Conservation (phyloP, 1,284 basidiomycete genomes). For the Chondrostereum purpureum region DNA sequence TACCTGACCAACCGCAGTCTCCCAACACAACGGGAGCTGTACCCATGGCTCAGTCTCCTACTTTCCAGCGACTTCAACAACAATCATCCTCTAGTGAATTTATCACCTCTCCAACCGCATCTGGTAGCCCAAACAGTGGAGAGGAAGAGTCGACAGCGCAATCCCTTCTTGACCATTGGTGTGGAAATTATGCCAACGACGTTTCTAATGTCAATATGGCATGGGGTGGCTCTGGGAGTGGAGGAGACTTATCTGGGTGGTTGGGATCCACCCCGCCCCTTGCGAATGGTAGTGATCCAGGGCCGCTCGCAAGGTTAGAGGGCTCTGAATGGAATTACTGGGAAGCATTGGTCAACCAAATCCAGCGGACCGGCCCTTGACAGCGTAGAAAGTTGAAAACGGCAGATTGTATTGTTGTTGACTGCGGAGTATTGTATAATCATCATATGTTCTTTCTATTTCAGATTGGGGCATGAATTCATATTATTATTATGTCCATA, state of each 20-base stretch:
- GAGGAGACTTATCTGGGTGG: constrained; percentile 57
- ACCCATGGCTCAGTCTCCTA: constrained; percentile 41
- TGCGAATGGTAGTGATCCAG: constrained; percentile 31
- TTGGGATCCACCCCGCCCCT: constrained; percentile 32
- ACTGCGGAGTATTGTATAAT: too few relatives aligned
- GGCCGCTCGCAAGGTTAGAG: constrained; percentile 43
- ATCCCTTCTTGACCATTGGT: constrained; percentile 74
- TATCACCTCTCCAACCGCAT: constrained; percentile 44
- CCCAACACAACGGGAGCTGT: constrained; percentile 27
- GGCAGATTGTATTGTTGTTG: too few relatives aligned
- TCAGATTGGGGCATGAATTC: too few relatives aligned
- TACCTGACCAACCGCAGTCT: constrained; percentile 23
- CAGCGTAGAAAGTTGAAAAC: too few relatives aligned
- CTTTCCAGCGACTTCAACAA: constrained; percentile 59
- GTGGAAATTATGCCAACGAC: constrained; percentile 38
- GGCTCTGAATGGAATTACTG: constrained; percentile 75
- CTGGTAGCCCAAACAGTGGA: constrained; percentile 55
- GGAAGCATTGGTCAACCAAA: constrained; percentile 74
- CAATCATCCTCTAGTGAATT: constrained; percentile 31
- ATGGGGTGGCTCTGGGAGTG: constrained; percentile 55
- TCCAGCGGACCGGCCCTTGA: constrained; percentile 57
- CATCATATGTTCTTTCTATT: too few relatives aligned
- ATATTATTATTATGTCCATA: too few relatives aligned
- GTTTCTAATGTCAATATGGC: constrained; percentile 59
- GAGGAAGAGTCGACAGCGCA: constrained; percentile 75